Conservation (phyloP, 2,329 filamentous ascomycete species). For the Curvularia lunata region DNA sequence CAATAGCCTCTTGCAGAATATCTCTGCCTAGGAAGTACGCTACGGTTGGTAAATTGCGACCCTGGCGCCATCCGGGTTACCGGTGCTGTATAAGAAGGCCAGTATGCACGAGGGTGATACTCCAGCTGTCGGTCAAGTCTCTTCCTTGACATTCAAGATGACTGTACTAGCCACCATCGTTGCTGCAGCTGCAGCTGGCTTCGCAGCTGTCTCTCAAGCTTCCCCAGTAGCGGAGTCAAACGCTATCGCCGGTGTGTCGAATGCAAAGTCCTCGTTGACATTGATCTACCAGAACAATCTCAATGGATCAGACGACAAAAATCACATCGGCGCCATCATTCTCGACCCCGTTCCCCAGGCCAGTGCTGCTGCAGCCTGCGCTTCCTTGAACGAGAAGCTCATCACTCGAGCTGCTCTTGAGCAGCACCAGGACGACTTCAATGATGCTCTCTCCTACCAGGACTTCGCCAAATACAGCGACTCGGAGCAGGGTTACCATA, state of each 20-base stretch:
- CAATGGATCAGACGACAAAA: conserved; percentile 60
- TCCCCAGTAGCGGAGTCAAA: conserved; percentile 27
- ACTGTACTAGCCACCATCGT: conserved; percentile 30
- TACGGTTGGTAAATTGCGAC: conserved; percentile 20
- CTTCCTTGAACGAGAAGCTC: conserved; percentile 56
- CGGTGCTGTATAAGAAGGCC: conserved; percentile 31
- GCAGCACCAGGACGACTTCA: conserved; percentile 55
- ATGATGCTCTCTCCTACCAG: conserved; percentile 55
- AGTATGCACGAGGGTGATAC: neutral
- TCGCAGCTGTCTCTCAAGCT: conserved; percentile 25
- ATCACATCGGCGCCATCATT: conserved; percentile 60
- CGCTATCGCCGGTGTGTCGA: conserved; percentile 25
- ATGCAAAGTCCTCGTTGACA: conserved; percentile 54
- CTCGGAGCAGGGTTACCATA: conserved; percentile 51
- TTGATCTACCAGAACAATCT: conserved; percentile 63
- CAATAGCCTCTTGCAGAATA: conserved; percentile 29
- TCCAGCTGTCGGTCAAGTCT: conserved; percentile 7
- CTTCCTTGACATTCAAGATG: conserved; percentile 23
- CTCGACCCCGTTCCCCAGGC: conserved; percentile 52
- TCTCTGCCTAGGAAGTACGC: conserved; percentile 25
- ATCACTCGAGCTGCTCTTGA: conserved; percentile 52
- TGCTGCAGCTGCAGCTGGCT: conserved; percentile 28
- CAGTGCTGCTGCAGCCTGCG: conserved; percentile 54
- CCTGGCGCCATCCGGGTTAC: conserved; percentile 34
- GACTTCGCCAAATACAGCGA: conserved; percentile 51